Base-by-base conservation (phyloP, 2,329 filamentous ascomycete species). In the Aspergillus sojae region DNA sequence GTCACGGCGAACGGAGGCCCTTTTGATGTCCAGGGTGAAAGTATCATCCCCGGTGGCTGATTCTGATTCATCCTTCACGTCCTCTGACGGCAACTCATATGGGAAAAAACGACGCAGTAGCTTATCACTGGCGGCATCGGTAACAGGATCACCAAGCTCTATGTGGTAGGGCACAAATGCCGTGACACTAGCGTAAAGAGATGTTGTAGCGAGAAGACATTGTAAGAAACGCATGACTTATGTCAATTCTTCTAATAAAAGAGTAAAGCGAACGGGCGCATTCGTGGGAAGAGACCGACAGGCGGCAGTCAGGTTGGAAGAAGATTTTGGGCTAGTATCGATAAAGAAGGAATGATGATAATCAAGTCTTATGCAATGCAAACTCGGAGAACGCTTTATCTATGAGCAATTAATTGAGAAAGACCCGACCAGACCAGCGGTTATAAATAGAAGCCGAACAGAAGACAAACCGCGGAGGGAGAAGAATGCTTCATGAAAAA, bases 111-210 rank as follows among this genome's bases (percentile, higher is more conserved):
- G 75, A 43, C 71, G 70, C 45, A 63, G 60, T 6, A 72, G 68
- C 55, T 68, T 70, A 43, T 62, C 64, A 32, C 60, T 57, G 19
- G 64, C 58, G 36, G 71, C 66, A 52, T 62, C 67, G 30, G 54
- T 60, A 34, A 63, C 66, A 19, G 67, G 58, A 4, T 63, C 48
- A 36, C 66, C 64, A 34, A 72, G 57, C 46, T 71, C 68, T 62
- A 74, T 67, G 36, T 73, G 71, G 66, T 77, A 81, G 21, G 80
- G 80, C 65, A 80, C 81, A 59, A 82, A 82, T 64, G 80, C 80
- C 23, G 73, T 73, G n/a, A 73, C 77, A 54, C 73, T 68, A 16
- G 72, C 72, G 23, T 71, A 75, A n/a, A 79, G 70, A 62, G 65
- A 70, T 57, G 70, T 65, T 50, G 70, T 71, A 60, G 70, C 65